These are phyloP conservation scores for Aspergillus diversus DNA, from an alignment of 495 filamentous ascomycete genomes.

Conservation along the genomic window DNA sequence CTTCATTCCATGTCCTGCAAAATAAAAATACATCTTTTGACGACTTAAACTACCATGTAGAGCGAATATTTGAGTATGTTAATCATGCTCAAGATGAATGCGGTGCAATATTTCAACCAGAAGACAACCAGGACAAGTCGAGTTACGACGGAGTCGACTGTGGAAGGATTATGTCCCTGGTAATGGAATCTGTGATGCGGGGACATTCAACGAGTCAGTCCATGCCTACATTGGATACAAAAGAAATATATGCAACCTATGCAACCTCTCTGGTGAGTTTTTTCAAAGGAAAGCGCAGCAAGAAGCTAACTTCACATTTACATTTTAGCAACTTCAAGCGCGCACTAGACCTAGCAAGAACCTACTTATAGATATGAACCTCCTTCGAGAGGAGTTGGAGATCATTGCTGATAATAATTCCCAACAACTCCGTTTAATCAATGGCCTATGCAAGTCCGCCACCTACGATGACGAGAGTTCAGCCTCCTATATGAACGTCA, in stretches of 20 bases:
- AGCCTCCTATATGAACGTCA: too few species aligned
- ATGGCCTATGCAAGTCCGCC: neutral
- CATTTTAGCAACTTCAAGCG: slow-evolving; percentile 20
- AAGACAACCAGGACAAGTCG: slow-evolving; percentile 3
- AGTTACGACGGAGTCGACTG: neutral
- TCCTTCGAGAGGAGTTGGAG: slow-evolving; percentile 19
- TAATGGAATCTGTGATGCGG: slow-evolving; percentile 8
- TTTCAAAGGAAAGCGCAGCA: neutral
- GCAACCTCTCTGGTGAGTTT: slow-evolving; percentile 15
- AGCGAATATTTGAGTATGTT: slow-evolving; percentile 7
- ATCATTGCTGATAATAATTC: slow-evolving; percentile 8
- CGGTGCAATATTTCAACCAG: slow-evolving; percentile 10
- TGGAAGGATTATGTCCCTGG: slow-evolving; percentile 9
- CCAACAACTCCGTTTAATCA: slow-evolving; percentile 12
- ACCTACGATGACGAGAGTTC: too few species aligned
- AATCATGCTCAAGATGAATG: slow-evolving; percentile 16
- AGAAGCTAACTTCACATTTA: neutral
- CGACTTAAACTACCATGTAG: slow-evolving; percentile 3
- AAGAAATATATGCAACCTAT: slow-evolving; percentile 19
- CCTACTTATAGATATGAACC: slow-evolving; percentile 15
- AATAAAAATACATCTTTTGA: neutral
- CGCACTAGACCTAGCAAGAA: slow-evolving; percentile 18
- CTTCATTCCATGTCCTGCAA: neutral
- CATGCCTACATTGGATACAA: slow-evolving; percentile 15
- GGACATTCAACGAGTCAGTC: slow-evolving; percentile 15